Percentiles rank a stretch among this genome's conserved stretches.
These are phyloP conservation scores for Xylaria arbuscula DNA, from an alignment of 2,329 filamentous ascomycete species.

Conservation along the genomic window DNA sequence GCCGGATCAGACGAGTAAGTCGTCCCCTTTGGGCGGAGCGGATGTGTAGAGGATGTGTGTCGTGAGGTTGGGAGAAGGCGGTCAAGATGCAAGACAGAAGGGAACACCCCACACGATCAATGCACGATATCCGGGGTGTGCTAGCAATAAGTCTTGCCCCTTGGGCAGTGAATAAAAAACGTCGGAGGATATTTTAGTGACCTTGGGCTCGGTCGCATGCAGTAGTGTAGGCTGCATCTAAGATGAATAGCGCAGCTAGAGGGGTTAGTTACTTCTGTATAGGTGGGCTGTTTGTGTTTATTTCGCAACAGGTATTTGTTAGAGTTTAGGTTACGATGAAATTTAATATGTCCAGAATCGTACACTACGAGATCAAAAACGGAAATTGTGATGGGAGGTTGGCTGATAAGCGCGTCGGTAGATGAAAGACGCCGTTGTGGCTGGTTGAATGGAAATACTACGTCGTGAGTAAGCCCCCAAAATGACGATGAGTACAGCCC, in stretches of 20 bases:
- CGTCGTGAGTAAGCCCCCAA: constrained; percentile 3
- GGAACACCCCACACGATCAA: constrained; percentile 39
- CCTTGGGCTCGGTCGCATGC: constrained; percentile 34
- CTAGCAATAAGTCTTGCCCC: constrained; percentile 22
- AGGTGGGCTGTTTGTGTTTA: constrained; percentile 4
- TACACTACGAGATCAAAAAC: constrained; percentile 23
- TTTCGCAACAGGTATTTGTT: neutral
- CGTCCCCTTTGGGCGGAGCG: constrained; percentile 32
- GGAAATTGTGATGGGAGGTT: constrained; percentile 22
- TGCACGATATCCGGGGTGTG: constrained; percentile 38
- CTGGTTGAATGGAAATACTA: constrained; percentile 16
- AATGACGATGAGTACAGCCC: neutral
- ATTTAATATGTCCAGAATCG: neutral
- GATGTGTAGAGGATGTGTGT: constrained; percentile 39
- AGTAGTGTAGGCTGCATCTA: constrained; percentile 25
- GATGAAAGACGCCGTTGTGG: constrained; percentile 19
- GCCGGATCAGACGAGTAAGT: constrained; percentile 22
- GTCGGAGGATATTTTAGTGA: constrained; percentile 21
- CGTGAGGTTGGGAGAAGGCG: constrained; percentile 48
- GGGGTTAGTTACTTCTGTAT: constrained; percentile 22
- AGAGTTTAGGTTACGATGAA: constrained; percentile 6
- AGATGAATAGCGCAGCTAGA: constrained; percentile 28
- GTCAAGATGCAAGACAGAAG: constrained; percentile 46
- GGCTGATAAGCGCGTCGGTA: constrained; percentile 10
- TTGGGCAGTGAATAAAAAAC: constrained; percentile 28